Base-by-base conservation (phyloP, 148 eudicot genomes). In the Fagopyrum homotropicum region DNA sequence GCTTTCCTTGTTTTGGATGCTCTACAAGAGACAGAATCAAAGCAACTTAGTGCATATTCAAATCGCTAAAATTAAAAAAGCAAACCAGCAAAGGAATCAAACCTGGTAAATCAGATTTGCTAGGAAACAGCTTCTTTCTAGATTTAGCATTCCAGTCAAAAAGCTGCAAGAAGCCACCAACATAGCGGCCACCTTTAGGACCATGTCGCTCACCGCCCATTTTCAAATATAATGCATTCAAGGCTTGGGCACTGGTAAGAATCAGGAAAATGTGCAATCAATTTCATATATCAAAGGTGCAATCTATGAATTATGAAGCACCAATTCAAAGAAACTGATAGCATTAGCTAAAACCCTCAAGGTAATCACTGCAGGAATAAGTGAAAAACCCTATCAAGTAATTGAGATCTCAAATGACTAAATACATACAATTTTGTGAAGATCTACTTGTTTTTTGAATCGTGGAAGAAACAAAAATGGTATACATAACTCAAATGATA, bases 91-190 rank as follows among this genome's bases (percentile, higher is more conserved):
- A 61, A 54, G 17, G 29, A 73, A 66, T 6, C 70, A 19, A 77
- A 91, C 98, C 98, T 76, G 92, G 85, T 70, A 81, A 75, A 80
- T 91, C 91, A 43, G 90, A 86, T 73, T 84, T 92, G 89, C 88
- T 87, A 2, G 92, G 83, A 76, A 90, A 95, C 82, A 92, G 80
- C 82, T 89, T 95, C 87, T 95, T 95, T 73, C 97, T 83, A 49
- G 98, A 92, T 85, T 95, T 95, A 47, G 91, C 87, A 79, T 95
- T 95, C 98, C 98, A 95, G 81, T 95, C 97, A 85, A 95, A 95
- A 56, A 95, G 84, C 87, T 95, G 96, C 75, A 95, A 76, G 84
- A 95, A 92, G 64, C 96, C 96, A 72, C 98, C 97, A 45, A 92
- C 96, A 61, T 93, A 89, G 26, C 96, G 88, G 70, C 93, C 95